Conservation (phyloP, 2,329 filamentous ascomycete species). For the Fusarium sp. region DNA sequence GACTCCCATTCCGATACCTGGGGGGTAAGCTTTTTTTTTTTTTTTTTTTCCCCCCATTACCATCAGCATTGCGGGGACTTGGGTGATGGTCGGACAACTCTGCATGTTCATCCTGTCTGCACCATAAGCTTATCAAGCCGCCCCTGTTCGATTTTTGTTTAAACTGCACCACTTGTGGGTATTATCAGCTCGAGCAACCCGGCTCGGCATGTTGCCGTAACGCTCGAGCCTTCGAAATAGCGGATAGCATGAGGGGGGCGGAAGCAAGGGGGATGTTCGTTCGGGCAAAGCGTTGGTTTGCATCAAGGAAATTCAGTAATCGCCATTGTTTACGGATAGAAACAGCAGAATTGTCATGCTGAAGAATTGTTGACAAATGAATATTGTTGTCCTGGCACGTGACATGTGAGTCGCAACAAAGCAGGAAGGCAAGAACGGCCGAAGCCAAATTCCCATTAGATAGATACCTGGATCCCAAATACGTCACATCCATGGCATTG, state of each 20-base stretch:
- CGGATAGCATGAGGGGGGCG: constrained; percentile 9
- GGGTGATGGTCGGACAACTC: constrained; percentile 13
- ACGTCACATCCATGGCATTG: neutral
- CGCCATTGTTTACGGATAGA: neutral
- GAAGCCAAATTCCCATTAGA: neutral
- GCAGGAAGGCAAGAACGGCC: neutral
- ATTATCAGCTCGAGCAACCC: constrained; percentile 1
- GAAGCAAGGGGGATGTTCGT: constrained; percentile 1
- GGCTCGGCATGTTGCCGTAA: constrained; percentile 10
- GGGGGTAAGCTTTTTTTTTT: neutral
- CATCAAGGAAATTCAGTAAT: neutral
- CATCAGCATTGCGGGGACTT: constrained; percentile 3
- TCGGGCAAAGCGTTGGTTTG: neutral
- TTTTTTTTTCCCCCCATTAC: neutral
- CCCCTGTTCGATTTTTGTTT: constrained; percentile 8
- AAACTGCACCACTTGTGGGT: constrained; percentile 9
- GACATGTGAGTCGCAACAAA: neutral
- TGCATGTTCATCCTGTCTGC: constrained; percentile 19
- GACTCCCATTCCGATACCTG: constrained; percentile 13
- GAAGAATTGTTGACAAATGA: neutral
- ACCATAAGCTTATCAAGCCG: constrained; percentile 26
- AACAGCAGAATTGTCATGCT: neutral
- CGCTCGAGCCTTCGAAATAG: constrained; percentile 22
- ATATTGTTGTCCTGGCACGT: neutral
- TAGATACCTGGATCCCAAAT: neutral